A percentile compares a stretch with the other conserved stretches of the same genome.
Evolutionary conservation across 2,329 filamentous ascomycete species (phyloP).

Genomic region (Emergomyces africanus): DNA sequence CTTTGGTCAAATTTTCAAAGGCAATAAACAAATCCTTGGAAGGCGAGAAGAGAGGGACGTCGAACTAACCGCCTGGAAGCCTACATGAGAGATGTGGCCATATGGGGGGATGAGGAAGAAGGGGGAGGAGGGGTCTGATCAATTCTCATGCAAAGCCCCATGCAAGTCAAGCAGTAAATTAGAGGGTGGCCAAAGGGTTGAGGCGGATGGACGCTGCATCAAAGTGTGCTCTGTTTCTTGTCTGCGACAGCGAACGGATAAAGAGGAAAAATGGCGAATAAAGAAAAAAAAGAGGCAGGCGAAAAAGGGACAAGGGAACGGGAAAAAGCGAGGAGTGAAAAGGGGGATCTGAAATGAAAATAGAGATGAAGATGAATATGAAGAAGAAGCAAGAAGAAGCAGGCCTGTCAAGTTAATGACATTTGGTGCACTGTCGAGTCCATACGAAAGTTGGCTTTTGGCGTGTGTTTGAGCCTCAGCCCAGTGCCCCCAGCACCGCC

Average conservation of each 20-base stretch:
- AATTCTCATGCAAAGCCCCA: background rate
- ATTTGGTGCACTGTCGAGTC: background rate
- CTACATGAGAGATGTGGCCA: background rate
- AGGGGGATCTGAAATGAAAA: background rate
- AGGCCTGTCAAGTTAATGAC: background rate
- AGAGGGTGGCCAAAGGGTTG: background rate
- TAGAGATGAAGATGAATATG: background rate
- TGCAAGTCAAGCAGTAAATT: background rate
- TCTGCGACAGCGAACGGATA: background rate
- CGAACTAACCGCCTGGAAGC: background rate
- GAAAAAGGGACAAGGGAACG: background rate
- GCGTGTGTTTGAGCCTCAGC: conserved; percentile 2
- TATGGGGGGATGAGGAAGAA: background rate
- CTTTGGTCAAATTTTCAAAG: background rate
- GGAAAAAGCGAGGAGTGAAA: background rate
- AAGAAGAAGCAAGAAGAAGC: background rate
- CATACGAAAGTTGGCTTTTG: background rate
- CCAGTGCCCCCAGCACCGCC: background rate
- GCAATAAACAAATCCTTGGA: background rate
- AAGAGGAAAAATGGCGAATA: no score
- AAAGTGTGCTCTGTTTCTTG: no score
- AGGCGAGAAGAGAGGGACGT: background rate
- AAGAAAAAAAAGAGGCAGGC: background rate
- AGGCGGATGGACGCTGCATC: background rate
- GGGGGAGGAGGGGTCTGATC: no score